A percentile compares a stretch with the other conserved stretches of the same genome.
phyloP scores from a whole-genome alignment of 2,329 filamentous ascomycete species.

The Nigrograna mackinnonii region DNA sequence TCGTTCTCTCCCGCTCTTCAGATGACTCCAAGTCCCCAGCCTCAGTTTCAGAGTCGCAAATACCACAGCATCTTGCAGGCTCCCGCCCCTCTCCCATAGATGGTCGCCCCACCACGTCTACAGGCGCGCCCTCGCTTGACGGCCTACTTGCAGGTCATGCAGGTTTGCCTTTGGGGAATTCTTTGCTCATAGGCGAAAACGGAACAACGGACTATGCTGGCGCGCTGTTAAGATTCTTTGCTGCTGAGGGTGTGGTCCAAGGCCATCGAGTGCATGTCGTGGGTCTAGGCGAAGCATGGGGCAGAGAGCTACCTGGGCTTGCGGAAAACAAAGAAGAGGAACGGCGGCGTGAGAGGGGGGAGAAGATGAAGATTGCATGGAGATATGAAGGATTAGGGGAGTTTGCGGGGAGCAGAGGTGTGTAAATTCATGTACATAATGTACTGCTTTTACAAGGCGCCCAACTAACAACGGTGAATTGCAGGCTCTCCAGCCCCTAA shows the following conservation, averaged over 20 bases:
- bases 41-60: slow-evolving; percentile 15
- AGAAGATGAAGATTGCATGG: slow-evolving; percentile 99
- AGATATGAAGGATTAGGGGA: slow-evolving; percentile 85
- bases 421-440: no score
- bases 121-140: slow-evolving; percentile 85
- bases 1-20: background rate
- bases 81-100: slow-evolving; percentile 86
- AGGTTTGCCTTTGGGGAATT: slow-evolving; percentile 80
- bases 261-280: slow-evolving; percentile 87
- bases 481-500: no score
- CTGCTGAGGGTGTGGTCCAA: slow-evolving; percentile 89
- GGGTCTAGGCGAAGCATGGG: slow-evolving; percentile 79
- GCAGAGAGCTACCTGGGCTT: slow-evolving; percentile 78
- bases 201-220: slow-evolving; percentile 95
- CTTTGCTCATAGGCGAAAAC: slow-evolving; percentile 80
- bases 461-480: no score
- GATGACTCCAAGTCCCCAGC: background rate
- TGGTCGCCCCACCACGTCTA: slow-evolving; percentile 86
- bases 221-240: slow-evolving; percentile 82
- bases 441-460: no score
- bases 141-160: slow-evolving; percentile 82
- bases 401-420: slow-evolving; percentile 45
- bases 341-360: slow-evolving; percentile 36
- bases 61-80: slow-evolving; percentile 41
- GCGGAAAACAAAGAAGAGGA: slow-evolving; percentile 46